Percentiles rank a stretch among this genome's conserved stretches.
Evolutionary conservation across 768 basidiomycete species (phyloP).

Genomic region (Tylopilus rubrobrunneus): DNA sequence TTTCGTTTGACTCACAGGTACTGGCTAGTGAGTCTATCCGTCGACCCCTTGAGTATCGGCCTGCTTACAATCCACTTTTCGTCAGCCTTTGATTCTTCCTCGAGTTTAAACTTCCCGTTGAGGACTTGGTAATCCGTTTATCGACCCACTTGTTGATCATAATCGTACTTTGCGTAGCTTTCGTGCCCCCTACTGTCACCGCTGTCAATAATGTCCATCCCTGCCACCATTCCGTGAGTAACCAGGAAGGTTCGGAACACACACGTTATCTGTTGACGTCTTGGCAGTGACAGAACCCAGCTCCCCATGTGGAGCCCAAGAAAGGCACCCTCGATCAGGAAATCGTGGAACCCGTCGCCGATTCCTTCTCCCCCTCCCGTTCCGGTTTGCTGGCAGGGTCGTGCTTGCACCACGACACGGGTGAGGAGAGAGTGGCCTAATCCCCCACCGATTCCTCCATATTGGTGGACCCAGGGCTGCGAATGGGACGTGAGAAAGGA

Average conservation of each 20-base stretch:
- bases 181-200: neutral
- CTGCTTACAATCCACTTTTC: neutral
- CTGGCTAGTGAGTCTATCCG: slow-evolving; percentile 13
- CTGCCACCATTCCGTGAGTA: neutral
- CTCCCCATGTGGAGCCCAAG: neutral
- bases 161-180: neutral
- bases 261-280: neutral
- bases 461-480: neutral
- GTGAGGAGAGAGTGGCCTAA: neutral
- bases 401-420: neutral
- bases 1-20: slow-evolving; percentile 13
- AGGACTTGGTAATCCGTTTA: neutral
- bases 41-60: neutral
- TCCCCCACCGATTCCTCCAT: neutral
- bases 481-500: neutral
- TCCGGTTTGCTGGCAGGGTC: neutral
- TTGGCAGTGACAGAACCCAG: neutral
- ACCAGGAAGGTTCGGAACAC: neutral
- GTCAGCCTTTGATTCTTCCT: slow-evolving; percentile 6
- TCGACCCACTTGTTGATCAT: neutral
- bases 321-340: neutral
- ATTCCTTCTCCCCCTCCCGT: neutral
- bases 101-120: neutral
- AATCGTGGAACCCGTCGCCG: neutral
- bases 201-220: neutral